Evolutionary conservation across 2,329 filamentous ascomycete species (phyloP), one percentile per base, ranked within the genome.

Genomic region (Catunica adiposa): DNA sequence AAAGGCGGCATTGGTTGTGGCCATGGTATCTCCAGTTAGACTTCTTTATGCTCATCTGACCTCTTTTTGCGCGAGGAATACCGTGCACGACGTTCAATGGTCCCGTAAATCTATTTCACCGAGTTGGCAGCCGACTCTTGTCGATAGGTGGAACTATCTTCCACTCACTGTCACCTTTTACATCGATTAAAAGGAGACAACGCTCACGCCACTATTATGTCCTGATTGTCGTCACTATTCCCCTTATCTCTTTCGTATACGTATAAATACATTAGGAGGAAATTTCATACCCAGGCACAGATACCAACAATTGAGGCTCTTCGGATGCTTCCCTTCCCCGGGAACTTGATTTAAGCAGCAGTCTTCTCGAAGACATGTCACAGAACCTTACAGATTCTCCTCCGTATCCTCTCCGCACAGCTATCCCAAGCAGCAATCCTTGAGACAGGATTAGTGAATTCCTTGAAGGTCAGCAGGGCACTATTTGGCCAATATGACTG

Each of bases 181-280:
- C 11, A 25, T 26, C 8, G 3, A 52, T 23, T 22, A 20, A 34
- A 22, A 40, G 31, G 17, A 17, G 29, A n/a, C 29, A 34, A 8
- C 17, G 17, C 50, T 52, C 50, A 52, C 29, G 31, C 50, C 50
- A 52, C 50, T 52, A 34, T 52, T 38, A 25, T 40, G 11, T 52
- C 17, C 17, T 52, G 50, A 52, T 52, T 11, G 9, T 23, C 20
- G 22, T 52, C 29, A 52, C 50, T 29, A 51, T n/a, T n/a, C 40
- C 40, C 40, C 20, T 44, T 17, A 17, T 22, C 20, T 2, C 7
- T n/a, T n/a, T n/a, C 40, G 20, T n/a, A 44, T n/a, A 44, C 20
- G 8, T 8, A 22, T 44, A n/a, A 15, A n/a, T 7, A 3, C 15
- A 44, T n/a, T 8, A 17, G 15, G n/a, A 44, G 40, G n/a, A 11